A percentile compares a stretch with the other conserved stretches of the same genome.
These are phyloP conservation scores for Trametes meyenii DNA, from an alignment of 768 basidiomycete genomes.

Conservation along the genomic window DNA sequence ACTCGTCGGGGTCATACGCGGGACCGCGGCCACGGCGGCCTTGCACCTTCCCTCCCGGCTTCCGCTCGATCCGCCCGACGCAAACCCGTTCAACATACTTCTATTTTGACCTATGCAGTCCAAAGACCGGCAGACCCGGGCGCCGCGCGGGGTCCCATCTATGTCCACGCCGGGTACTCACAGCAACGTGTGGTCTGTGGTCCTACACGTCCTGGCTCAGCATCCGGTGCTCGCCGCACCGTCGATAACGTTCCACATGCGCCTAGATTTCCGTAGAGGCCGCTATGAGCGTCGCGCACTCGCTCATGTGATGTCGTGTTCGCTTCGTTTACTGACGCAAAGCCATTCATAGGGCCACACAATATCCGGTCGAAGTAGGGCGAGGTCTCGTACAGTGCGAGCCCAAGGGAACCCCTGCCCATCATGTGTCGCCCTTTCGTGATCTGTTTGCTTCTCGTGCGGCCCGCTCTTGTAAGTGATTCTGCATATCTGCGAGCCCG, in stretches of 20 bases:
- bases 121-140: not conserved
- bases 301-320: not conserved
- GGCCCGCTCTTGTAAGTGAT: not conserved
- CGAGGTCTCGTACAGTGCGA: not conserved
- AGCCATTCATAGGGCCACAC: not conserved
- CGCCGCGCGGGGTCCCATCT: not conserved
- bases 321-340: not conserved
- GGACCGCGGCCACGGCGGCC: too few species aligned
- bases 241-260: conserved; percentile 1
- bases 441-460: not conserved
- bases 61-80: too few species aligned
- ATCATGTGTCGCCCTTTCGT: conserved; percentile 4
- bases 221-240: not conserved
- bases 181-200: not conserved
- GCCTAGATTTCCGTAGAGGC: not conserved
- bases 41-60: too few species aligned
- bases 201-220: not conserved
- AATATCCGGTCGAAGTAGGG: not conserved
- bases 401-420: not conserved
- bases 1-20: too few species aligned
- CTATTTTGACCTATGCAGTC: not conserved
- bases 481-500: not conserved
- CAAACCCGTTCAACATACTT: too few species aligned
- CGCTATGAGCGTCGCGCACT: not conserved
- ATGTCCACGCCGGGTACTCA: not conserved